Evolutionary conservation across 1,139 yeast genomes (phyloP).

Genomic region (Saccharomyces pastorianus): DNA sequence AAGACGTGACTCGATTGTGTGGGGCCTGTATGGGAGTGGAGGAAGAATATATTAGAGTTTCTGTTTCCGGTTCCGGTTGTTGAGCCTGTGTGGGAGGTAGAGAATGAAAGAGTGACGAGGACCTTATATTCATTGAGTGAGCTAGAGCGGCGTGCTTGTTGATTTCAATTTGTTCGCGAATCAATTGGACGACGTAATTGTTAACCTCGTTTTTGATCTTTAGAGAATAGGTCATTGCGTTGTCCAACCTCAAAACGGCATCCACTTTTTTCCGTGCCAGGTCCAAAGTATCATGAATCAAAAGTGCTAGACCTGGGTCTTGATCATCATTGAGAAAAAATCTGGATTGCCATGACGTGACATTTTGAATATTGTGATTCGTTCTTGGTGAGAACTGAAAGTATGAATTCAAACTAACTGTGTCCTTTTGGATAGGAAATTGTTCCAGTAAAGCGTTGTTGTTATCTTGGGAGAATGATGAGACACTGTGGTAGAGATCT

Average conservation of each 20-base stretch:
- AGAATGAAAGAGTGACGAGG: background rate
- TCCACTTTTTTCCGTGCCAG: constrained; percentile 63
- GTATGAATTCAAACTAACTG: constrained; percentile 13
- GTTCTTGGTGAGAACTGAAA: constrained; percentile 61
- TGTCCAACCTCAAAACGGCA: constrained; percentile 65
- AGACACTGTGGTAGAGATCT: background rate
- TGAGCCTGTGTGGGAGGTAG: background rate
- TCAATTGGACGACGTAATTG: constrained; percentile 54
- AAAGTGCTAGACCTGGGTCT: constrained; percentile 54
- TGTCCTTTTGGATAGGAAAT: constrained; percentile 19
- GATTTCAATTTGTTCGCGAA: constrained; percentile 52
- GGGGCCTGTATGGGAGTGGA: background rate
- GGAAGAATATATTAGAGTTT: background rate
- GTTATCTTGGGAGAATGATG: background rate
- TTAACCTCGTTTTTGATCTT: constrained; percentile 79
- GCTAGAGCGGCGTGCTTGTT: constrained; percentile 12
- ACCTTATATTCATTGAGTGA: constrained; percentile 2
- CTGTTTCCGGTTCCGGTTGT: background rate
- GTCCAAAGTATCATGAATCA: constrained; percentile 61
- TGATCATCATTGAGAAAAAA: constrained; percentile 27
- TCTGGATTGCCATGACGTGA: constrained; percentile 41
- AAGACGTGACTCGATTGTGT: background rate
- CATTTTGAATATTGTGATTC: constrained; percentile 50
- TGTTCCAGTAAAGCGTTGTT: constrained; percentile 6
- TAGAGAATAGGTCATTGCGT: constrained; percentile 71